Conservation (phyloP, 2,329 filamentous ascomycete species). For the Penicillium sp. region DNA sequence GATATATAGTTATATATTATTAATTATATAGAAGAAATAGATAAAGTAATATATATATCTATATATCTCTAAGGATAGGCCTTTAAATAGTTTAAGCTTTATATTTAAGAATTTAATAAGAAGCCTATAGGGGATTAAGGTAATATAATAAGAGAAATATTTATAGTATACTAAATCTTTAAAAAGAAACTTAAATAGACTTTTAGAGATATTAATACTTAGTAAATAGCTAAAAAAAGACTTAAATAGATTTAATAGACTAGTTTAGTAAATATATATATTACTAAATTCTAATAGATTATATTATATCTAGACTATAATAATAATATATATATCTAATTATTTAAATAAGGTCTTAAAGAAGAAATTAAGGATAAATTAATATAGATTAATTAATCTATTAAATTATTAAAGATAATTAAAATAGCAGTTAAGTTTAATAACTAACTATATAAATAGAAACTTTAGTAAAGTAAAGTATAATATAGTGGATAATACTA, state of each 20-base stretch:
- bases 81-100: slow-evolving; percentile 6
- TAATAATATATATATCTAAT: slow-evolving; percentile 2
- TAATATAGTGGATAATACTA: not conserved
- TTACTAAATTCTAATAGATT: too few species aligned
- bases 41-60: slow-evolving; percentile 4
- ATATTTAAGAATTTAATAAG: slow-evolving; percentile 4
- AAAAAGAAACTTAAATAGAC: too few species aligned
- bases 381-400: slow-evolving; percentile 1
- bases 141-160: too few species aligned
- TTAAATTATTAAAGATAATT: slow-evolving; percentile 1
- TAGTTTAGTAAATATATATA: too few species aligned
- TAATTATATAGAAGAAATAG: not conserved
- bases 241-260: too few species aligned
- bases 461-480: not conserved
- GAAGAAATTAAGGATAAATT: slow-evolving; percentile 9
- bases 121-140: too few species aligned
- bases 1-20: slow-evolving; percentile 4
- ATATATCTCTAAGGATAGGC: slow-evolving; percentile 4
- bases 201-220: too few species aligned
- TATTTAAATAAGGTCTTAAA: slow-evolving; percentile 5
- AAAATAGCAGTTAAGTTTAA: slow-evolving; percentile 1
- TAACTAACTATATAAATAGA: slow-evolving; percentile 6
- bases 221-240: too few species aligned
- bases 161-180: too few species aligned
- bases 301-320: too few species aligned